These are phyloP conservation scores for Schoenoplectus tabernaemontani DNA, from an alignment of 202 grass and related monocot genomes.

Conservation along the genomic window DNA sequence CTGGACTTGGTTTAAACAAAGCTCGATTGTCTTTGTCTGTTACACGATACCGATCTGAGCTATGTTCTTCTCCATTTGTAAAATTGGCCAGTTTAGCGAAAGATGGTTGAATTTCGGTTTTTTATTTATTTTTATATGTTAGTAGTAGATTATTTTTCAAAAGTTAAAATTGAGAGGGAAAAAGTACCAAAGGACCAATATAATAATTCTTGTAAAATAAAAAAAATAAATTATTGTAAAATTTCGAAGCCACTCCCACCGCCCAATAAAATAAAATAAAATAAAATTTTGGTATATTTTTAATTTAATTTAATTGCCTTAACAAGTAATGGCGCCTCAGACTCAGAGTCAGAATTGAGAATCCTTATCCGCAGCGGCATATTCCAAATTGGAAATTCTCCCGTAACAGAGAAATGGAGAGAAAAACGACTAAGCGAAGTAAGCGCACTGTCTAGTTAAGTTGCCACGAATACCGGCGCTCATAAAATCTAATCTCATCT, in stretches of 20 bases:
- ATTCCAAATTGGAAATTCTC: neutral
- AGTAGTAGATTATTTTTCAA: neutral
- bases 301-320: neutral
- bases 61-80: neutral
- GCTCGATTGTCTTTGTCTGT: neutral
- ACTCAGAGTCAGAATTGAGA: too few relatives aligned
- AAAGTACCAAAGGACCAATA: neutral
- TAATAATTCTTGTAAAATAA: neutral
- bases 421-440: neutral
- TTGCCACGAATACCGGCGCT: neutral
- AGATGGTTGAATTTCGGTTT: neutral
- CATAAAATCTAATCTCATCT: conserved; percentile 16
- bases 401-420: neutral
- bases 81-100: neutral
- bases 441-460: neutral
- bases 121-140: neutral
- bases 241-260: neutral
- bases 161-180: neutral
- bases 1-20: neutral
- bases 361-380: neutral
- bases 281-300: too few relatives aligned
- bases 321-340: neutral
- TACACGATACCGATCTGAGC: neutral
- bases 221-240: neutral
- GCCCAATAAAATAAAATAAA: too few relatives aligned